Base-by-base conservation (phyloP, 495 filamentous ascomycete species). In the Penicillium paradoxum region DNA sequence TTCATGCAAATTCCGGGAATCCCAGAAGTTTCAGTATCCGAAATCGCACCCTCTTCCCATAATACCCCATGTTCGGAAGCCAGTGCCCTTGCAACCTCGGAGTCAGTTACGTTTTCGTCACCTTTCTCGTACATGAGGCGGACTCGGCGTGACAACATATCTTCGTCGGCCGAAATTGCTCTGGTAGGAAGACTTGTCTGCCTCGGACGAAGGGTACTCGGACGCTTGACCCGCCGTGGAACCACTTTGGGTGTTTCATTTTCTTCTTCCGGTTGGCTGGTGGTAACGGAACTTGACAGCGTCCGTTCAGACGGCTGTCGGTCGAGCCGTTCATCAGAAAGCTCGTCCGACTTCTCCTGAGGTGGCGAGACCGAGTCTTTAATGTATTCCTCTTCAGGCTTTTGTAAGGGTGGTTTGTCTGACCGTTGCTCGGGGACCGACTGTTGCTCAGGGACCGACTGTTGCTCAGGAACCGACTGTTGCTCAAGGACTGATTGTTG, bases 121-220 rank as follows among this genome's bases (percentile, higher is more conserved):
- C 84, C 87, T 60, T 83, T 83, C 69, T 90, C 88, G 73, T 96
- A 96, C 88, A 95, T 91, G 57, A 89, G 83, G 61, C 91, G 84
- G 54, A 96, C 90, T 67, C 90, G 89, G 66, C 86, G 83, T 56
- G 90, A 95, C 62, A 95, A 79, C 77, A 83, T 85, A 66, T 90
- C 88, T 57, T 91, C 83, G 61, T 95, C 90, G 22, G 86, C 79
- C 45, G 91, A 91, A 50, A 75, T 71, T 14, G 65, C 71, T 51
- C 70, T 62, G 39, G 49, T 62, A 24, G 59, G 60, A 38, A 67
- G 62, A 55, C 57, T 72, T 37, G 63, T 65, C 36, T 65, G 67
- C 42, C 68, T 65, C 18, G 71, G 58, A 47, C 64, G 68, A 24
- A 74, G 67, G 34, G 65, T 68, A 10, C 63, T 49, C 48, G 63